Base-by-base conservation (phyloP, 2,329 filamentous ascomycete species). In the Emericellopsis cladophorae region DNA sequence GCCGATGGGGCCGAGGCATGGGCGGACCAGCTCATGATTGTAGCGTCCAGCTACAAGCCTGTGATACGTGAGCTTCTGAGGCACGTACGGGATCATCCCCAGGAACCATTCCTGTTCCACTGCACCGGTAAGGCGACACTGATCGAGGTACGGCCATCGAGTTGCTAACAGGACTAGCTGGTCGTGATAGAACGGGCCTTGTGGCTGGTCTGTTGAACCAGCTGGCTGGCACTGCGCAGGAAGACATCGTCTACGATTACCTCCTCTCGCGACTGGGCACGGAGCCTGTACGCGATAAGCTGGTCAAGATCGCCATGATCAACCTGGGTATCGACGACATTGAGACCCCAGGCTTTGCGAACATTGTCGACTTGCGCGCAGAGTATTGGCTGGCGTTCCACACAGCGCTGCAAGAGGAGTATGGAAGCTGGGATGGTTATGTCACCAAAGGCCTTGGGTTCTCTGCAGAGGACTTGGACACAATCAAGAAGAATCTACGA, bases 151-250 rank as follows among this genome's bases (percentile, higher is more conserved):
- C 32, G 7, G 36, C 32, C 36, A 18, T 21, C 14, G 8, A 14
- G n/a, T 8, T 38, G 5, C 7, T 37, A 21, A 31, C 23, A 18
- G 18, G 2, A 23, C 22, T 15, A 74, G 72, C 69, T 21, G 72
- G 73, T 7, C 65, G 72, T 40, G 72, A 76, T 44, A 62, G 71
- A 21, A 77, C 71, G 0, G 72, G 71, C 8, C 60, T 76, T 8
- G 50, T 74, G 8, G 60, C 65, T 0, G 70, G 65, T 9, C 51
- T 76, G 5, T 54, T 76, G n/a, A 59, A 70, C 41, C 57, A 56
- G n/a, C 60, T 76, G 12, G 67, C 68, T 2, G 71, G 69, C 24
- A 64, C 66, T 21, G 46, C 60, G 5, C 47, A 56, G 10, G 61
- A 72, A 21, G 55, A 53, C 11, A 55, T 72, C 29, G 49, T 56